Percentiles rank a stretch among this genome's conserved stretches.
Conservation (phyloP, 2,329 filamentous ascomycete genomes). For the Ceratocystis huliohia region DNA sequence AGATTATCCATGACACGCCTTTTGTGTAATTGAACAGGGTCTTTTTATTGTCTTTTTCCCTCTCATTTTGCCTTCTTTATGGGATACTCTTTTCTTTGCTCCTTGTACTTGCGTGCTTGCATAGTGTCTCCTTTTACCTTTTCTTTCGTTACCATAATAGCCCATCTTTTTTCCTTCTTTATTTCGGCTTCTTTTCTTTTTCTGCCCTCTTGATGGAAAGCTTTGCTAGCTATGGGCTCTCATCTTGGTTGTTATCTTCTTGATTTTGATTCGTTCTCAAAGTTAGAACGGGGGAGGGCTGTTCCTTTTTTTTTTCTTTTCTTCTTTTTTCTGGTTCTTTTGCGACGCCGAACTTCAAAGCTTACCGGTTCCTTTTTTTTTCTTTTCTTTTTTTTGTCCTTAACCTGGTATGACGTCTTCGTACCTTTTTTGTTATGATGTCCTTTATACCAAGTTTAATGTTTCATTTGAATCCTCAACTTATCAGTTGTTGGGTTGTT, state of each 20-base stretch:
- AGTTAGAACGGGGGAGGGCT: background rate
- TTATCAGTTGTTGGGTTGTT: constrained; percentile 2
- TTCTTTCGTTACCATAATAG: background rate
- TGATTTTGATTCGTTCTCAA: constrained; percentile 2
- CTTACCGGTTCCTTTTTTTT: background rate
- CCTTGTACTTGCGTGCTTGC: constrained; percentile 13
- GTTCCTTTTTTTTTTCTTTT: constrained; percentile 5
- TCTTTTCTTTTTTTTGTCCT: background rate
- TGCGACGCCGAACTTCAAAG: background rate
- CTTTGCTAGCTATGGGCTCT: too few species aligned
- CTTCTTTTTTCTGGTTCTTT: background rate
- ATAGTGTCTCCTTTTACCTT: background rate
- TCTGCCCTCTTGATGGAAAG: background rate
- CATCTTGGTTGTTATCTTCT: constrained; percentile 7
- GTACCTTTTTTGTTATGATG: constrained; percentile 1
- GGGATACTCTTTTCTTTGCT: constrained; percentile 20
- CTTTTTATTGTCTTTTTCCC: constrained; percentile 10
- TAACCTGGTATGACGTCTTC: constrained; percentile 5
- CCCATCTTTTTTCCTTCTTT: background rate
- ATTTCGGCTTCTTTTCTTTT: background rate
- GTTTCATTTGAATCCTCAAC: constrained; percentile 6
- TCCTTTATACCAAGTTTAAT: constrained; percentile 10
- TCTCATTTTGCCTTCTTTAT: background rate
- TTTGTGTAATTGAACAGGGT: constrained; percentile 22
- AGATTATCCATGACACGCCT: too few species aligned